Evolutionary conservation across 352 stramenopile species (phyloP).

Genomic region (Globisporangium cystogenes): DNA sequence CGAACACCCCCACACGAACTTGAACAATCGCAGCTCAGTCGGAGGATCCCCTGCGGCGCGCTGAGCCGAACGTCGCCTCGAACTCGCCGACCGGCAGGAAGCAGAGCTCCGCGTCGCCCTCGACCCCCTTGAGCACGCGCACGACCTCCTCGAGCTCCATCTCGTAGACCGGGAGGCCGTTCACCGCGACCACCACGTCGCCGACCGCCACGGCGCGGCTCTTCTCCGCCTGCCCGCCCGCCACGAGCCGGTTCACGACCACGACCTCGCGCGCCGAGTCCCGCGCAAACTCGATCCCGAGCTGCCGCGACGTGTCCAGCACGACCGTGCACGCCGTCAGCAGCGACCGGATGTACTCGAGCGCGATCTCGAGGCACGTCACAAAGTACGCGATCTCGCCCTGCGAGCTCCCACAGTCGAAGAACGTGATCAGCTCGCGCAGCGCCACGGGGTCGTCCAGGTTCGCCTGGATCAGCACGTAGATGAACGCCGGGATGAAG

Average conservation of each 20-base stretch:
- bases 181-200: conserved; percentile 76
- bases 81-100: conserved; percentile 77
- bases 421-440: conserved; percentile 79
- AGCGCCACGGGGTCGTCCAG: conserved; percentile 63
- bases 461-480: conserved; percentile 73
- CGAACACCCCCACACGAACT: background rate
- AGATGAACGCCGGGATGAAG: conserved; percentile 88
- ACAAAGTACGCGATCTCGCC: conserved; percentile 86
- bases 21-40: conserved; percentile 7
- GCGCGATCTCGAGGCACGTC: conserved; percentile 81
- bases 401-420: conserved; percentile 56
- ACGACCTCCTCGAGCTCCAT: conserved; percentile 73
- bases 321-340: conserved; percentile 78
- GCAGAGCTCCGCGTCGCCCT: conserved; percentile 74
- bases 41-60: conserved; percentile 21
- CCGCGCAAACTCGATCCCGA: conserved; percentile 74
- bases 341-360: conserved; percentile 86
- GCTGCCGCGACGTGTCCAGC: conserved; percentile 53
- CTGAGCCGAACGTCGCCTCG: conserved; percentile 43
- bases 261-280: conserved; percentile 43
- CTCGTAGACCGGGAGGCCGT: conserved; percentile 75
- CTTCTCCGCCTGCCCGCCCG: conserved; percentile 56
- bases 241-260: conserved; percentile 49
- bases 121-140: conserved; percentile 61
- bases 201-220: conserved; percentile 51